Evolutionary conservation across 768 basidiomycete species (phyloP), one percentile per base, ranked within the genome.

Genomic region (Termitomyces sp.): DNA sequence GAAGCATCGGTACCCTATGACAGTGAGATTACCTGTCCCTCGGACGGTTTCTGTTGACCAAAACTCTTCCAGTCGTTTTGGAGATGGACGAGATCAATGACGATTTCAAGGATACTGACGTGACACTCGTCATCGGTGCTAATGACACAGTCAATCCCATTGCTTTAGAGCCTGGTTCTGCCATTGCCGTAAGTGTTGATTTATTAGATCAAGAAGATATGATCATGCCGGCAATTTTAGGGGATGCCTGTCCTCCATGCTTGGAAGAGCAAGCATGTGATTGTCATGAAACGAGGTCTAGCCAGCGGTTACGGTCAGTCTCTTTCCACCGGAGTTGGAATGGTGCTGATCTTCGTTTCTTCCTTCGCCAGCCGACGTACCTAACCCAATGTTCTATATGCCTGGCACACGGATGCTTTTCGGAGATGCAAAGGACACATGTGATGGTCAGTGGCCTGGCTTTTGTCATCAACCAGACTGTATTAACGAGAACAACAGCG

Each of bases 1-100:
- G 93, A 95, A 70, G 93, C 93, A 3, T 89, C 90, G 6, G 92
- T 95, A 15, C 93, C 93, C 2, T 94, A 94, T 67, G 92, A 94
- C 68, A 90, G 90, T 92, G 64, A 71, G 87, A 66, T 42, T 2
- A 28, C 22, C 12, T 22, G 3, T 28, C 20, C 11, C 49, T 20
- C 35, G n/a, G 11, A n/a, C 24, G 12, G 24, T 48, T 28, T 7
- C 32, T 20, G 12, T 22, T 15, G 46, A 58, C 48, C 22, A 13
- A 57, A 40, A 55, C n/a, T 45, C 20, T 36, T 59, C n/a, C 66
- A 93, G 92, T 94, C 65, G 92, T 94, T 44, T 78, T 91, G 61
- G 93, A 95, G 75, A 94, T 95, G 93, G 93, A 95, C 63, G 93
- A 95, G 74, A 94, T 95, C 77, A 94, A 95, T 70, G 91, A 94